Evolutionary conservation across 164 flowering plant genomes (phyloP).

Genomic region (Tetracentron sinense): DNA sequence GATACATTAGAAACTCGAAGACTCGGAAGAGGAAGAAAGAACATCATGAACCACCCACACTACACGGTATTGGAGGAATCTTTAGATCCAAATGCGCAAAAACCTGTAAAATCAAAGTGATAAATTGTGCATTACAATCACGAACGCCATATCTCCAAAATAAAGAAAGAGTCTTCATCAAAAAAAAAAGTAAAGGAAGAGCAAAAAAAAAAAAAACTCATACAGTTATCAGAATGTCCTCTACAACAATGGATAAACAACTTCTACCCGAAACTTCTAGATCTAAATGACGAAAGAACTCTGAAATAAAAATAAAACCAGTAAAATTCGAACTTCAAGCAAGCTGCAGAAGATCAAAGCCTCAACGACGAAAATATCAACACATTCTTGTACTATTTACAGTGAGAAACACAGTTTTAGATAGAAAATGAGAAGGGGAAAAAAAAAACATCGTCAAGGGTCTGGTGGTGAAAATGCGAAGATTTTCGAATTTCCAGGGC

Average conservation of each 20-base stretch:
- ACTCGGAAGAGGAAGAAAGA: background rate
- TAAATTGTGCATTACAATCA: background rate
- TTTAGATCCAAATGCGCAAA: background rate
- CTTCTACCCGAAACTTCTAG: constrained; percentile 1
- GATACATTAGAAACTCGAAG: background rate
- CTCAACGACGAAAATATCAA: background rate
- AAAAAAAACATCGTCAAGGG: no score
- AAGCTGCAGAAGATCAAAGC: background rate
- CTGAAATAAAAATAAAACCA: constrained; percentile 3
- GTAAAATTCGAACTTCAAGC: background rate
- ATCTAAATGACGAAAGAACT: background rate
- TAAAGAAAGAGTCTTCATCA: background rate
- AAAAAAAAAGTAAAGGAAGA: background rate
- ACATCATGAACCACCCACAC: background rate
- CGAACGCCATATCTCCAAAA: background rate
- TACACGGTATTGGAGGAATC: no score
- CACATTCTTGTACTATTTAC: background rate
- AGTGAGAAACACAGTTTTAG: no score
- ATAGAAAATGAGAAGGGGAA: no score
- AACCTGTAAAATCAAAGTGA: constrained; percentile 3
- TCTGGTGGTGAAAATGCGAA: no score
- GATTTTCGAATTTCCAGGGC: background rate
- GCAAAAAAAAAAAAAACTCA: background rate
- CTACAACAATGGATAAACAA: background rate
- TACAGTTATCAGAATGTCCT: background rate